Percentiles rank a stretch among this genome's conserved stretches.
Conservation (phyloP, 2,329 filamentous ascomycete species). For the Aureobasidium sp. region DNA sequence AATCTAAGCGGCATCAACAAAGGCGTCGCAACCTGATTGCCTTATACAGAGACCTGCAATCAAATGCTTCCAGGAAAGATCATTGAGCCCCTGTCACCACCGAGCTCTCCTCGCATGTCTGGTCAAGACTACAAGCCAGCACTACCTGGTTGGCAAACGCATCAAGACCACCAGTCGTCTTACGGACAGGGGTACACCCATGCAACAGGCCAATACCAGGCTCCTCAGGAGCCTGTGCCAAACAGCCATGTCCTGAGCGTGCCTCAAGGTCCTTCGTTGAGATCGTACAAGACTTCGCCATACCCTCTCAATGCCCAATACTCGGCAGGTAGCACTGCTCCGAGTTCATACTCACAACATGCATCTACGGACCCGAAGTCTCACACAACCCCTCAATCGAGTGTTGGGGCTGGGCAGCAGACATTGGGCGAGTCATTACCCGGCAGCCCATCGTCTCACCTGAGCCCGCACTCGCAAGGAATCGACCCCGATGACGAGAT, state of each 20-base stretch:
- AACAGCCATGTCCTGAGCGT: not conserved
- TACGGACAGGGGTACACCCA: conserved; percentile 12
- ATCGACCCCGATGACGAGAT: conserved; percentile 23
- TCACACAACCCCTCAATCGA: conserved; percentile 14
- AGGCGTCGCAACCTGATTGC: conserved; percentile 1
- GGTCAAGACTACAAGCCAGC: conserved; percentile 34
- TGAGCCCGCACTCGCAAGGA: conserved; percentile 33
- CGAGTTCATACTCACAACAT: not conserved
- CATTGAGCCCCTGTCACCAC: conserved; percentile 40
- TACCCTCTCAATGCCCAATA: conserved; percentile 11
- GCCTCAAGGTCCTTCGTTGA: conserved; percentile 11
- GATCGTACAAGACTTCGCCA: conserved; percentile 9
- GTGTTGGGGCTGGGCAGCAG: conserved; percentile 5
- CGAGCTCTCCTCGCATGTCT: conserved; percentile 43
- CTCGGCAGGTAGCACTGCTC: not conserved
- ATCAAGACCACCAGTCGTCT: conserved; percentile 23
- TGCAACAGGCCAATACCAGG: not conserved
- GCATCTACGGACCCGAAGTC: conserved; percentile 11
- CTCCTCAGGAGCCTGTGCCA: conserved; percentile 1
- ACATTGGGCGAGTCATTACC: conserved; percentile 36
- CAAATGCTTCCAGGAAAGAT: conserved; percentile 34
- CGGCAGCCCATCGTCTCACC: conserved; percentile 36
- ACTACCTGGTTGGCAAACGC: conserved; percentile 37
- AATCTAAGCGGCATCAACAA: conserved; percentile 7
- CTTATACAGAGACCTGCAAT: conserved; percentile 7